These are phyloP conservation scores for Samsoniella hepiali DNA, from an alignment of 2,329 filamentous ascomycete species.

Conservation along the genomic window DNA sequence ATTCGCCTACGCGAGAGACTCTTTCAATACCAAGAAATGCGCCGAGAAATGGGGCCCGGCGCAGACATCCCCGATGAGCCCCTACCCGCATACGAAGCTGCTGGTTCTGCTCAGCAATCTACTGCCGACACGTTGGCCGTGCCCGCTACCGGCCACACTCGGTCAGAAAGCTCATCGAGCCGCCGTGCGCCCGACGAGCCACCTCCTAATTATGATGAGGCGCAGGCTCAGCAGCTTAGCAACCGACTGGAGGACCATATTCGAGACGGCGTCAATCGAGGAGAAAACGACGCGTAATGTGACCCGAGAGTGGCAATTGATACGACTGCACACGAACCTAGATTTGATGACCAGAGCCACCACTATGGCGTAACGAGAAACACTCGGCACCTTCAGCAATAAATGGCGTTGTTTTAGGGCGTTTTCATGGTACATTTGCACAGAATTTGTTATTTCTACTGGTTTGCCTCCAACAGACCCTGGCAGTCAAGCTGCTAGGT, in stretches of 20 bases:
- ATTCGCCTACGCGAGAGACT: slow-evolving; percentile 81
- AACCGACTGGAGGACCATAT: slow-evolving; percentile 66
- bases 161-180: slow-evolving; percentile 37
- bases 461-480: neutral
- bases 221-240: slow-evolving; percentile 67
- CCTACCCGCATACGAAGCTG: slow-evolving; percentile 78
- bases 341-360: slow-evolving; percentile 6
- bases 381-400: slow-evolving; percentile 1
- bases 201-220: slow-evolving; percentile 88
- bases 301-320: neutral
- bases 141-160: slow-evolving; percentile 28
- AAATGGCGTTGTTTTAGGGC: slow-evolving; percentile 10
- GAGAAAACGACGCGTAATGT: slow-evolving; percentile 32
- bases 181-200: slow-evolving; percentile 63
- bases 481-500: neutral
- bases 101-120: slow-evolving; percentile 33
- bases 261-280: slow-evolving; percentile 67
- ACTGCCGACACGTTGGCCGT: slow-evolving; percentile 25
- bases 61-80: slow-evolving; percentile 76
- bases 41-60: slow-evolving; percentile 61
- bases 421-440: neutral
- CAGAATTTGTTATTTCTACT: neutral
- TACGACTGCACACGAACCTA: slow-evolving; percentile 5
- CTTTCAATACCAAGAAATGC: slow-evolving; percentile 74
- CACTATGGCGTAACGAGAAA: slow-evolving; percentile 4